Base-by-base conservation (phyloP, 2,329 filamentous ascomycete genomes). In the Claviceps quebecensis region DNA sequence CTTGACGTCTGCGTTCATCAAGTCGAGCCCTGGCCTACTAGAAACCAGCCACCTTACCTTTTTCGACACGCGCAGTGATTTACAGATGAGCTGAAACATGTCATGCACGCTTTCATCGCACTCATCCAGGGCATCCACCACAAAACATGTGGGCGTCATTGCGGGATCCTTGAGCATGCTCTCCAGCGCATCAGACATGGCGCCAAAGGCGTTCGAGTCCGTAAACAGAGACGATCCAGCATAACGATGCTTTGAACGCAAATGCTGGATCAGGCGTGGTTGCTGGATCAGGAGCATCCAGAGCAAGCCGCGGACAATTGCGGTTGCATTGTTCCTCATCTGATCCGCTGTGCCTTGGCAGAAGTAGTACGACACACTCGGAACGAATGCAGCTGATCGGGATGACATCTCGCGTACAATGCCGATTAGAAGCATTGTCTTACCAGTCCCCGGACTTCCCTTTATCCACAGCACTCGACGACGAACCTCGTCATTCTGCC, bases 111-210 rank as follows among this genome's bases (percentile, higher is more conserved):
- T 63, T 17, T 37, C 53, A 37, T 53, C 55, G 54, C 72, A 76
- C 56, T 77, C 72, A 54, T 77, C 71, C 1, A 77, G 67, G 4
- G 69, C 72, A 57, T 77, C 71, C 47, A 77, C 61, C 5, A 75
- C 55, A 13, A 77, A 50, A 55, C 67, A 71, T 0, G 62, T 63
- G 0, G 4, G 59, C 5, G 55, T 50, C 16, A 71, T 51, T n/a
- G 41, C 55, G 2, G 60, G 54, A 49, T 74, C 69, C 51, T 63
- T 44, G 3, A 76, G 53, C 16, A 76, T 71, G 40, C 61, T 58
- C 5, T 41, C 55, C 6, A 76, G 66, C 16, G 74, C 66, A n/a
- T 65, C 57, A 6, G 60, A 65, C 36, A 57, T 49, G 37, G 52
- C 55, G 11, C 29, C 48, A 59, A 63, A 72, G 3, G 67, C 63